A percentile compares a stretch with the other conserved stretches of the same genome.
These are phyloP conservation scores for Dendrothele bispora DNA, from an alignment of 768 basidiomycete species.

Conservation along the genomic window DNA sequence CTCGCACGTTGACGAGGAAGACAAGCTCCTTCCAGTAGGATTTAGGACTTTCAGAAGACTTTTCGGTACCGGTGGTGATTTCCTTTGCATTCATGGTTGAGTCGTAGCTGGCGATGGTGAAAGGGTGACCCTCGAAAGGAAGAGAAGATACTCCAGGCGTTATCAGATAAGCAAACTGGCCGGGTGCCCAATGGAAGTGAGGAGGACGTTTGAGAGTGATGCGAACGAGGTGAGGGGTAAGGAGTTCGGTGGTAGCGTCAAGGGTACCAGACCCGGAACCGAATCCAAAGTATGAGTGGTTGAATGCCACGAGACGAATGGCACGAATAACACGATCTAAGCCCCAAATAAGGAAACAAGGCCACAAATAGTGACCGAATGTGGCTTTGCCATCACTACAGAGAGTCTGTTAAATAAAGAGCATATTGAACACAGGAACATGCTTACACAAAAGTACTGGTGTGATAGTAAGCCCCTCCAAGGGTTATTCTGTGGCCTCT, in stretches of 20 bases:
- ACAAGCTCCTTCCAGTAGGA: conserved; percentile 40
- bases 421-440: too few species aligned
- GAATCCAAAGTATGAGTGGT: conserved; percentile 34
- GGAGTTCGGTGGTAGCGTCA: conserved; percentile 33
- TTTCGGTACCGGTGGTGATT: conserved; percentile 3
- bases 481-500: conserved; percentile 32
- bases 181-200: conserved; percentile 45
- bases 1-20: conserved; percentile 50
- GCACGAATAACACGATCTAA: conserved; percentile 41
- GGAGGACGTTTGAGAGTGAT: conserved; percentile 38
- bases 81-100: conserved; percentile 14
- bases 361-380: conserved; percentile 31
- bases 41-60: neutral
- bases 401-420: too few species aligned
- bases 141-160: conserved; percentile 42
- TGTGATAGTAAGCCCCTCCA: conserved; percentile 29
- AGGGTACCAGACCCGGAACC: conserved; percentile 13
- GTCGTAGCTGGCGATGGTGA: conserved; percentile 45
- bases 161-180: conserved; percentile 45
- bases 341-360: conserved; percentile 40
- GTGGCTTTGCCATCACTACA: too few species aligned
- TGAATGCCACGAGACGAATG: conserved; percentile 34
- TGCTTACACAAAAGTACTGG: conserved; percentile 8
- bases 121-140: conserved; percentile 51
- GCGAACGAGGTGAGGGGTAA: conserved; percentile 39